phyloP scores from a whole-genome alignment of 768 basidiomycete genomes.

The Phanerochaete sordida region DNA sequence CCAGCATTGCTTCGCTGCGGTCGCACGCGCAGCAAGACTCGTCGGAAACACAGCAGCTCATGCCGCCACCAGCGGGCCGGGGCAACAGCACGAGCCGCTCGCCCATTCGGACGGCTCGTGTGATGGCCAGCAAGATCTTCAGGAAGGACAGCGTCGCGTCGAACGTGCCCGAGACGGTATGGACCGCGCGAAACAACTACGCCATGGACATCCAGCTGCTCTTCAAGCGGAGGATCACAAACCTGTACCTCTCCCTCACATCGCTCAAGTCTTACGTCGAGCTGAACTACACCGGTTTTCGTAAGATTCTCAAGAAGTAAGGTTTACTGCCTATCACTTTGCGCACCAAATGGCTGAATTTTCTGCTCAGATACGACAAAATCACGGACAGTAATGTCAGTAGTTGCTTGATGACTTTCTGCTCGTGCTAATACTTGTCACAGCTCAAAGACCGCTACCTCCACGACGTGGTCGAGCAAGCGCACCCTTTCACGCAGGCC shows the following conservation, averaged over 20 bases:
- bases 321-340: conserved; percentile 21
- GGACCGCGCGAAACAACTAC: conserved; percentile 77
- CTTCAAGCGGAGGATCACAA: conserved; percentile 87
- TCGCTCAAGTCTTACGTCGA: conserved; percentile 85
- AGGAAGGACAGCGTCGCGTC: conserved; percentile 46
- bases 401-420: background rate
- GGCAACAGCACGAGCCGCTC: conserved; percentile 28
- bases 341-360: conserved; percentile 11
- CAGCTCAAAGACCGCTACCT: conserved; percentile 80
- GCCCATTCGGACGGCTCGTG: conserved; percentile 30
- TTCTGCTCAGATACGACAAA: conserved; percentile 77
- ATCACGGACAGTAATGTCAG: conserved; percentile 69
- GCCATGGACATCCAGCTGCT: conserved; percentile 80
- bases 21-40: conserved; percentile 19
- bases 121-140: conserved; percentile 46
- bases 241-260: conserved; percentile 71
- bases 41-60: background rate
- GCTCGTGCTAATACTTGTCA: background rate
- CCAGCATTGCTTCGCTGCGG: conserved; percentile 32
- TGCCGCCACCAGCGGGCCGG: background rate
- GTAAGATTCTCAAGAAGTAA: conserved; percentile 94
- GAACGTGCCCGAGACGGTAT: conserved; percentile 48
- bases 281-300: conserved; percentile 88
- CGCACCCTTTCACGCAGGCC: conserved; percentile 62
- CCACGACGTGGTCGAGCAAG: conserved; percentile 60